phyloP scores from a whole-genome alignment of 176 grass and related monocot species.

The Avena insularis region DNA sequence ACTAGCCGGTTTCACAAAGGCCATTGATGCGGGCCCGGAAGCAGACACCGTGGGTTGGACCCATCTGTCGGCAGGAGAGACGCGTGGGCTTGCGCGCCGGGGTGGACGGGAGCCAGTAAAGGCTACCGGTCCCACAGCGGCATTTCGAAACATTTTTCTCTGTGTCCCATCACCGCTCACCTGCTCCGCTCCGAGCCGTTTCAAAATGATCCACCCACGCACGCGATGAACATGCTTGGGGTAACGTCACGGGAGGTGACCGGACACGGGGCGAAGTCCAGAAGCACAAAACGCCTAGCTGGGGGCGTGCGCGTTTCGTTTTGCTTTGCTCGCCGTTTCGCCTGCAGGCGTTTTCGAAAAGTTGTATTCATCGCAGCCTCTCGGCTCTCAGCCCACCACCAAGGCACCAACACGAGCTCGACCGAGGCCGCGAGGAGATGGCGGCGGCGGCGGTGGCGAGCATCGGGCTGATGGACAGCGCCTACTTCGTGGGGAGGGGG shows the following conservation, averaged over 20 bases:
- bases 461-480: conserved; percentile 93
- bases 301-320: background rate
- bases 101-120: conserved; percentile 32
- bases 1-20: background rate
- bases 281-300: background rate
- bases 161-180: conserved; percentile 21
- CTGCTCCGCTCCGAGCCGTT: background rate
- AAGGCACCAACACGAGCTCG: background rate
- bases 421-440: conserved; percentile 15
- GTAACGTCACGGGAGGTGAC: conserved; percentile 1
- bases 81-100: background rate
- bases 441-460: conserved; percentile 56
- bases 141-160: conserved; percentile 25
- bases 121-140: background rate
- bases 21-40: background rate
- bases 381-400: background rate
- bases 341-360: conserved; percentile 58
- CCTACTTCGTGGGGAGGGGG: conserved; percentile 91
- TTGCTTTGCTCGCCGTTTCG: conserved; percentile 19
- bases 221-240: background rate
- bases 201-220: background rate
- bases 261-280: background rate
- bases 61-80: background rate
- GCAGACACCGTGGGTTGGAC: background rate
- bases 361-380: background rate